Percentiles rank a stretch among this genome's conserved stretches.
phyloP scores from a whole-genome alignment of 352 stramenopile species.

The Phytophthora cactorum region DNA sequence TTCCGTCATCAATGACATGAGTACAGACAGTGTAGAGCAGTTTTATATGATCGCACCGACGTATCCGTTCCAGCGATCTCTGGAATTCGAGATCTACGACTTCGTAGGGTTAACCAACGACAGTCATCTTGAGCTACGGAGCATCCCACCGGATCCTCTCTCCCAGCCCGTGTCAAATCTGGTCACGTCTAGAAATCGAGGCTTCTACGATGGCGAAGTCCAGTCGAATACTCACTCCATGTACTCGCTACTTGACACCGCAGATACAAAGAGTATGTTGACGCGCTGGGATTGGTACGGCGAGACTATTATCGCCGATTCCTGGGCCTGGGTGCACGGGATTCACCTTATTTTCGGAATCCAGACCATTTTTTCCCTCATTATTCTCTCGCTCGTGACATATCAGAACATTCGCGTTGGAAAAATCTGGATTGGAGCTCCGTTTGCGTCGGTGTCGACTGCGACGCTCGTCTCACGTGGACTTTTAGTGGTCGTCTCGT shows the following conservation, averaged over 20 bases:
- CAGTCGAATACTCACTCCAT: constrained; percentile 32
- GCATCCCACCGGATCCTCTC: constrained; percentile 2
- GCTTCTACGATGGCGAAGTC: constrained; percentile 33
- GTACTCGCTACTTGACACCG: constrained; percentile 21
- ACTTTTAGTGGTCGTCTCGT: constrained; percentile 31
- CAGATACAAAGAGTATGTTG: constrained; percentile 4
- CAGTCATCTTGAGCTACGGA: constrained; percentile 22
- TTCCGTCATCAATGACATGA: constrained; percentile 30
- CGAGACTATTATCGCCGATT: constrained; percentile 28
- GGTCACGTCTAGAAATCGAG: constrained; percentile 23
- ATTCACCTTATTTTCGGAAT: constrained; percentile 37
- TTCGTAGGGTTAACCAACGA: constrained; percentile 18
- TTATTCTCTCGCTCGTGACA: constrained; percentile 31
- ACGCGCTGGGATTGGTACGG: constrained; percentile 18
- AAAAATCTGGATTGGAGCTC: constrained; percentile 47
- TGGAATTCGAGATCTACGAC: constrained; percentile 36
- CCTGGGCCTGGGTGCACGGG: constrained; percentile 46
- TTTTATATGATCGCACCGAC: constrained; percentile 29
- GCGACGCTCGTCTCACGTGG: constrained; percentile 22
- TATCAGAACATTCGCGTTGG: constrained; percentile 31
- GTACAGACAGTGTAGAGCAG: constrained; percentile 13
- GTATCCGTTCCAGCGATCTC: constrained; percentile 34
- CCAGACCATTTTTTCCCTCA: constrained; percentile 30
- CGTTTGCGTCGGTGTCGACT: constrained; percentile 43
- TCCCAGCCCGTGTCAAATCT: constrained; percentile 28